Evolutionary conservation across 345 rosid genomes (phyloP), one percentile per base, ranked within the genome.

Genomic region (Eutrema japonicum): DNA sequence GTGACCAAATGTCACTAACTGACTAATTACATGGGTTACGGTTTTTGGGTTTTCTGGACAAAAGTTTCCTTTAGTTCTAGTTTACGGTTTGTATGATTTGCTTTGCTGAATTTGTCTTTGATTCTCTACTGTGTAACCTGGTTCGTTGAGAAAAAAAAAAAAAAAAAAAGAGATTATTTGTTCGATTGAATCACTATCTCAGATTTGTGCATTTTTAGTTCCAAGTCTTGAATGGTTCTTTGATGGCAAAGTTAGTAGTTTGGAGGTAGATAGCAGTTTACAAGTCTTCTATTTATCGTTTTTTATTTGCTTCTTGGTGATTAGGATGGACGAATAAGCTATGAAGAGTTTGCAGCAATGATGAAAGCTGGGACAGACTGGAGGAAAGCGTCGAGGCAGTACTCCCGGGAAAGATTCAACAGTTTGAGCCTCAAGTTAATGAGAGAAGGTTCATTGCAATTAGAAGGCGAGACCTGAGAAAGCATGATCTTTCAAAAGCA

Each of bases 351-450:
- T 60, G 93, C 79, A 1, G 78, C 85, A 2, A 89, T 89, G 97
- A 91, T 89, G 97, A 89, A 85, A 85, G 96, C 96, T 3, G 97
- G 97, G 22, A 91, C 96, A 4, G 97, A 91, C 72, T 91, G 97
- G 97, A 87, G 97, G 69, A 91, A 89, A 74, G 97, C 92, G 1
- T 91, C 97, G 0, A 80, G 96, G 67, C 97, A 92, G 64, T 92
- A 87, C 70, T 89, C 96, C 10, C 70, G 96, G 54, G 96, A 89
- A 79, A 85, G 91, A 82, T 89, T 91, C 78, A 89, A 85, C 76
- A 89, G 84, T 81, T 81, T 91, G 69, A 86, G 96, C 83, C 77
- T 89, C 77, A 89, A 82, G 70, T 80, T 91, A 68, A 86, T 86
- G 88, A 82, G 83, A 68, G 96, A 89, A 11, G 97, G 93, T 29